Conservation (phyloP, 228 moss, liverwort and hornwort genomes). For the Sphagnum fallax region DNA sequence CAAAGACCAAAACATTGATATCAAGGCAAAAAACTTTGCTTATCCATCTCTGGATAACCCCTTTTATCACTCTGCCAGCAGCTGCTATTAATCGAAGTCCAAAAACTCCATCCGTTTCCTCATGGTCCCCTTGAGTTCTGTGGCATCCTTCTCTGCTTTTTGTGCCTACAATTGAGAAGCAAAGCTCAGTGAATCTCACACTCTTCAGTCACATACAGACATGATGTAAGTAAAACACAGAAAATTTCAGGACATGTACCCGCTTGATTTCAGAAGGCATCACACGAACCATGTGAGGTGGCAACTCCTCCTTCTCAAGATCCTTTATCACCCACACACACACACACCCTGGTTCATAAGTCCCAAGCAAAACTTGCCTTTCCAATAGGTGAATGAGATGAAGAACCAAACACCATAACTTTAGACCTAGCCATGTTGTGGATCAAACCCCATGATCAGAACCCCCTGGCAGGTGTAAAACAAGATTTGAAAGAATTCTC, state of each 20-base stretch:
- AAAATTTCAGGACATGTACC: slow-evolving; percentile 23
- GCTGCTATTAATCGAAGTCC: slow-evolving; percentile 59
- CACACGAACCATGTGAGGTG: slow-evolving; percentile 77
- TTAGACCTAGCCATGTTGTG: not conserved
- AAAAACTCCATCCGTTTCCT: slow-evolving; percentile 99
- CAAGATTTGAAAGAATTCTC: too few species aligned
- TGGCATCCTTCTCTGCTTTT: slow-evolving; percentile 95
- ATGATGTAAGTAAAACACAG: not conserved
- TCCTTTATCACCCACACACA: slow-evolving; percentile 37
- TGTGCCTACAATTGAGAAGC: slow-evolving; percentile 48
- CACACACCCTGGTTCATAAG: not conserved
- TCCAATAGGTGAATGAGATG: not conserved
- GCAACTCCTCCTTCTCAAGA: slow-evolving; percentile 78
- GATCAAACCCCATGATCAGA: too few species aligned
- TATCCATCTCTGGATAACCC: too few species aligned
- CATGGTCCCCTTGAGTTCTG: slow-evolving; percentile 96
- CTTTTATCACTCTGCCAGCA: not conserved
- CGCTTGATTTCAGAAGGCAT: slow-evolving; percentile 70
- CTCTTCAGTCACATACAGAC: not conserved
- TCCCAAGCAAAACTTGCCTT: not conserved
- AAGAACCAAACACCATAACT: not conserved
- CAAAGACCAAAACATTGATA: slow-evolving; percentile 23
- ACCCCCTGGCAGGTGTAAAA: too few species aligned
- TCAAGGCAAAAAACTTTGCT: slow-evolving; percentile 8
- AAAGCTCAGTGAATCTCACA: not conserved